A percentile compares a stretch with the other conserved stretches of the same genome.
Conservation (phyloP, 2,329 filamentous ascomycete genomes). For the Beauveria bassiana region DNA sequence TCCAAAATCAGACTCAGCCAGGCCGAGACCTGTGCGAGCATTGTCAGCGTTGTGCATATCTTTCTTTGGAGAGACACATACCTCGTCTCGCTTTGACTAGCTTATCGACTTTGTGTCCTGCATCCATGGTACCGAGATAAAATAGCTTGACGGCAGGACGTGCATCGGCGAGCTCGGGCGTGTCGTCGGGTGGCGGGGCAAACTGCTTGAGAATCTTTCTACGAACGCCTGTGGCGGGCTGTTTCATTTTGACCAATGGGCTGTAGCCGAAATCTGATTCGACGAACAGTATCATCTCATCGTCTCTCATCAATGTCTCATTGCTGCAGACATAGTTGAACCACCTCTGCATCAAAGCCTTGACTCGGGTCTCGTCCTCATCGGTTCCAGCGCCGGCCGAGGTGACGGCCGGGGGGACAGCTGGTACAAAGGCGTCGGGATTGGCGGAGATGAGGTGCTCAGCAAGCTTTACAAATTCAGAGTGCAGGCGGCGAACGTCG, state of each 20-base stretch:
- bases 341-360: conserved; percentile 87
- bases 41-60: conserved; percentile 13
- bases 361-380: conserved; percentile 86
- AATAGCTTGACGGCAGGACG: conserved; percentile 90
- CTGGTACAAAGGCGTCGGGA: conserved; percentile 87
- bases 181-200: conserved; percentile 93
- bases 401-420: conserved; percentile 88
- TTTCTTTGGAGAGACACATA: conserved; percentile 30
- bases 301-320: conserved; percentile 86
- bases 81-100: conserved; percentile 88
- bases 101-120: conserved; percentile 93
- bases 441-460: conserved; percentile 97
- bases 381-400: conserved; percentile 93
- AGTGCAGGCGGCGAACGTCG: conserved; percentile 90
- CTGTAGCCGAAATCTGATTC: conserved; percentile 98
- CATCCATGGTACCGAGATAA: conserved; percentile 91
- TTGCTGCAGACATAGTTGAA: conserved; percentile 89
- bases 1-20: conserved; percentile 88
- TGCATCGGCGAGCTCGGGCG: conserved; percentile 84
- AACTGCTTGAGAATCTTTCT: conserved; percentile 98
- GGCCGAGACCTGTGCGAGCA: conserved; percentile 63
- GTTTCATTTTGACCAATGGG: conserved; percentile 89
- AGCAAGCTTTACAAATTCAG: conserved; percentile 92
- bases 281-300: conserved; percentile 97
- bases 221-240: conserved; percentile 90